Percentiles rank a stretch among this genome's conserved stretches.
Evolutionary conservation across 305 asterid species (phyloP).

Genomic region (Fraxinus velutina): DNA sequence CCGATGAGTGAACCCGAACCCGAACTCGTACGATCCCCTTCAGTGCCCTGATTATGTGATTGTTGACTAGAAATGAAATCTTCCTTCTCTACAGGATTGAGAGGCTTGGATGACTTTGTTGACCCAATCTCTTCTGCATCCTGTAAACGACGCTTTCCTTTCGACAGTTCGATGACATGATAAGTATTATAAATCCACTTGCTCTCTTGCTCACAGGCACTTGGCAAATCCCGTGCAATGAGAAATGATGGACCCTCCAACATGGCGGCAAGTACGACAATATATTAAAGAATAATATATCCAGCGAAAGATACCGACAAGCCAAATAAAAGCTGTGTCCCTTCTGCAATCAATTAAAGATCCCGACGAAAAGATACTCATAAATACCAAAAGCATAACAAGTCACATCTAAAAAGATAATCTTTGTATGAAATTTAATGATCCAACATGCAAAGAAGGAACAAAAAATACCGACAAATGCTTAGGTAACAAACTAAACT

Average conservation of each 20-base stretch:
- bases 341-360: neutral
- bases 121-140: constrained; percentile 32
- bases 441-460: neutral
- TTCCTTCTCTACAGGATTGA: neutral
- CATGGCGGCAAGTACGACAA: constrained; percentile 31
- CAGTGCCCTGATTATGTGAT: constrained; percentile 25
- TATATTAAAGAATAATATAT: neutral
- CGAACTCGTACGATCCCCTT: constrained; percentile 33
- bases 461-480: neutral
- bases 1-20: constrained; percentile 62
- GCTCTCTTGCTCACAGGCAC: constrained; percentile 49
- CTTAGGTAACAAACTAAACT: neutral
- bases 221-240: constrained; percentile 57
- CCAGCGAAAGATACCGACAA: neutral
- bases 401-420: neutral
- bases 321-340: neutral
- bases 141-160: constrained; percentile 56
- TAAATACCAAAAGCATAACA: neutral
- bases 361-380: neutral
- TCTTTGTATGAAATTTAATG: neutral
- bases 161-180: constrained; percentile 33
- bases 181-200: constrained; percentile 54
- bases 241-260: constrained; percentile 67
- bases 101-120: neutral
- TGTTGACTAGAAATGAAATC: constrained; percentile 1